Evolutionary conservation across 495 filamentous ascomycete genomes (phyloP).

Genomic region (Xylaria castorea): DNA sequence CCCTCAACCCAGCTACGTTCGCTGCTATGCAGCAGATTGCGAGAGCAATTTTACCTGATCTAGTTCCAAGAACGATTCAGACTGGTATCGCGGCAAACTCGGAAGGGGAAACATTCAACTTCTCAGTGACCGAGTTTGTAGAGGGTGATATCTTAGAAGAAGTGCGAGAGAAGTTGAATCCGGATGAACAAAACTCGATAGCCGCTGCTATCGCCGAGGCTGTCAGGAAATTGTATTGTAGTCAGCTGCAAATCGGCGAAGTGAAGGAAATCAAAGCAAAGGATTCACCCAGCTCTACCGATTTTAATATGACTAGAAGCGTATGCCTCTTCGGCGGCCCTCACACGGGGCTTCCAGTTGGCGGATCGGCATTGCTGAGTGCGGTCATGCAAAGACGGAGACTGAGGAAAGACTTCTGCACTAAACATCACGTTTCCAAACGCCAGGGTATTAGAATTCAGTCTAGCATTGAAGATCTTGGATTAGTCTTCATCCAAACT

Average conservation of each 20-base stretch:
- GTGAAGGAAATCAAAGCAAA: constrained; percentile 21
- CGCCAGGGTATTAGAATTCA: not conserved
- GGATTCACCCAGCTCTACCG: no score
- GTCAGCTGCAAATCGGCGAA: constrained; percentile 21
- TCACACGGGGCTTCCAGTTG: constrained; percentile 29
- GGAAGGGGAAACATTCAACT: constrained; percentile 31
- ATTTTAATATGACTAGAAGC: no score
- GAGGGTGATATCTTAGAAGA: constrained; percentile 29
- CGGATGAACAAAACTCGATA: constrained; percentile 29
- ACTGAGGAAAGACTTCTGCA: constrained; percentile 25
- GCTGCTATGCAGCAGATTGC: constrained; percentile 30
- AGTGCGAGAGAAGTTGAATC: constrained; percentile 21
- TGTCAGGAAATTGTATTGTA: constrained; percentile 29
- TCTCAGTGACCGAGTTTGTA: constrained; percentile 31
- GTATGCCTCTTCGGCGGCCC: constrained; percentile 17
- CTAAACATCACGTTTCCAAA: constrained; percentile 26
- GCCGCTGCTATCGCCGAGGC: constrained; percentile 27
- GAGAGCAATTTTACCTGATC: constrained; percentile 30
- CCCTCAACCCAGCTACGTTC: constrained; percentile 18
- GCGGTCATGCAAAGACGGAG: constrained; percentile 31
- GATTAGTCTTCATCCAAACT: constrained; percentile 21
- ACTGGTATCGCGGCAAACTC: constrained; percentile 28
- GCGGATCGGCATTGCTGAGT: constrained; percentile 23
- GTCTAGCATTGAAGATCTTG: constrained; percentile 28
- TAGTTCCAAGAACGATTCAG: constrained; percentile 31